Evolutionary conservation across 2,329 filamentous ascomycete genomes (phyloP), one percentile per base, ranked within the genome.

Genomic region (Fusarium sp.): DNA sequence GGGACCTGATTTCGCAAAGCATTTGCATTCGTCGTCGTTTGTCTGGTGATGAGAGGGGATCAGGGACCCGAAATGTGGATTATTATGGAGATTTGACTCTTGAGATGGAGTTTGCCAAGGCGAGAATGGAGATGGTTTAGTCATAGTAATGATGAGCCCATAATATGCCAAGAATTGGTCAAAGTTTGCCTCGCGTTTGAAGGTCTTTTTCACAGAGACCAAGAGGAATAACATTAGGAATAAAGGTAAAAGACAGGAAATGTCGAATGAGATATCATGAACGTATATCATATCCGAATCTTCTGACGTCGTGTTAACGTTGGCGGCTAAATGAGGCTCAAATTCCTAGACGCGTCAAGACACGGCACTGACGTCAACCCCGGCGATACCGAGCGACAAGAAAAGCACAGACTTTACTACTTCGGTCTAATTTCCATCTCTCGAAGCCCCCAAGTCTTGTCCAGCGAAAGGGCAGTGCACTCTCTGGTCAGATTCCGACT

Each of bases 251-350:
- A 29, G 3, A 11, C 29, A 15, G n/a, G n/a, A n/a, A n/a, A n/a
- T n/a, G n/a, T n/a, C n/a, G n/a, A n/a, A n/a, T n/a, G n/a, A n/a
- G n/a, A n/a, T n/a, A n/a, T n/a, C n/a, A n/a, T n/a, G n/a, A n/a
- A n/a, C n/a, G n/a, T 9, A 29, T 21, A 29, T 10, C 19, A 33
- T 33, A 29, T 21, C 12, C 10, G 14, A 6, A 25, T 21, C 21
- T 14, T 15, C 2, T 33, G 68, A 59, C 63, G 54, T 57, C n/a
- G 66, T 55, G 37, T 56, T 69, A 57, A 63, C 48, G 39, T 59
- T 65, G 52, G 66, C 59, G 46, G 59, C 48, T 60, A 42, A 66
- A 62, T 72, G 69, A 72, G 69, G 64, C 69, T 72, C 19, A 72
- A 60, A 35, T 37, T 21, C 21, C 39, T 21, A 29, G 37, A 15